These are phyloP conservation scores for Pleurotus platypus DNA, from an alignment of 768 basidiomycete genomes.

Conservation along the genomic window DNA sequence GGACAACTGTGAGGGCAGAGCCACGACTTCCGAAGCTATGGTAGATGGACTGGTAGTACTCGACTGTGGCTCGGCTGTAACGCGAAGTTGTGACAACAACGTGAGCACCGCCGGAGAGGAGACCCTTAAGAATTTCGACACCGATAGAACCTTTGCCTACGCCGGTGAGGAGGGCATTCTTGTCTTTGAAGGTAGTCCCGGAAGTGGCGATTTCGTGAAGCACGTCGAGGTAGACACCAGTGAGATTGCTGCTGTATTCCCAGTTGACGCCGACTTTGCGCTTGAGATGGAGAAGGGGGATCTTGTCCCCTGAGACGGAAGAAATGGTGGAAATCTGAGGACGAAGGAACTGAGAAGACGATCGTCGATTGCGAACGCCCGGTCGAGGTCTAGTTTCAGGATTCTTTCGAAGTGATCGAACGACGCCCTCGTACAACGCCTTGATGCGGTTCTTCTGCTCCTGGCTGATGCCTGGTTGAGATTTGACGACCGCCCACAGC, in stretches of 20 bases:
- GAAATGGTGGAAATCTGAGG: conserved; percentile 80
- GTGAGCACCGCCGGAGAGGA: conserved; percentile 93
- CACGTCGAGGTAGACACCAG: conserved; percentile 93
- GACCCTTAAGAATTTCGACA: conserved; percentile 94
- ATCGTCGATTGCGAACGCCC: conserved; percentile 70
- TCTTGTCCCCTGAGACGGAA: conserved; percentile 74
- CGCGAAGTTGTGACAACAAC: conserved; percentile 98
- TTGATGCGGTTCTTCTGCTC: conserved; percentile 97
- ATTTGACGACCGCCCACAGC: conserved; percentile 95
- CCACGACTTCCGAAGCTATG: conserved; percentile 93
- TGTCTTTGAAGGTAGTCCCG: conserved; percentile 98
- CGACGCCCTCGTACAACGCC: conserved; percentile 93
- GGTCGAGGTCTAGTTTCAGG: conserved; percentile 59
- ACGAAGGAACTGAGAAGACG: conserved; percentile 95
- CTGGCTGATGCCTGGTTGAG: conserved; percentile 94
- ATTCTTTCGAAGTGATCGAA: conserved; percentile 82
- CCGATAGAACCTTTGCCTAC: conserved; percentile 98
- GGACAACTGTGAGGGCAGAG: conserved; percentile 95
- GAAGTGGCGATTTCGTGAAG: conserved; percentile 98
- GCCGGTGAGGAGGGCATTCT: conserved; percentile 96
- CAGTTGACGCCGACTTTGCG: conserved; percentile 92
- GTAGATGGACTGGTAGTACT: conserved; percentile 98
- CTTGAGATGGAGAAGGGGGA: conserved; percentile 94
- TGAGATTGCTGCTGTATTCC: conserved; percentile 98
- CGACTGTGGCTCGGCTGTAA: conserved; percentile 92